A percentile compares a stretch with the other conserved stretches of the same genome.
phyloP scores from a whole-genome alignment of 768 basidiomycete genomes.

The Mycena venus region DNA sequence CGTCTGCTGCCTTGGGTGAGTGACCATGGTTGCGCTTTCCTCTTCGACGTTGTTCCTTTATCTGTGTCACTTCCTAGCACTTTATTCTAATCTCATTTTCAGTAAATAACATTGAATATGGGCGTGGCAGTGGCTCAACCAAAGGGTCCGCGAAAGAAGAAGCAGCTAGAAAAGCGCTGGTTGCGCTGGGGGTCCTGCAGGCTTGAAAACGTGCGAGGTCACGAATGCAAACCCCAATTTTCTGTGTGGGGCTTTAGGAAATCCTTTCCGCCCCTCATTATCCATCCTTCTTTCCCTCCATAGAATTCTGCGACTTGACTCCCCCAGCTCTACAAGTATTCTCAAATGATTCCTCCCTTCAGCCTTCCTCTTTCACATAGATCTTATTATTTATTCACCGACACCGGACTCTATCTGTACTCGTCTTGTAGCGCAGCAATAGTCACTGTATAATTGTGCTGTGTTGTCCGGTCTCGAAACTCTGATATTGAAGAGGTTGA shows the following conservation, averaged over 20 bases:
- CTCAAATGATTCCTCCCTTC: background rate
- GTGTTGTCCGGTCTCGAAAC: no score
- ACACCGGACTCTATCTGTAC: background rate
- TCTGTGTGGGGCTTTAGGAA: background rate
- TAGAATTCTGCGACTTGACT: background rate
- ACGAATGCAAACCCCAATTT: background rate
- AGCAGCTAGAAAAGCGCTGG: conserved; percentile 39
- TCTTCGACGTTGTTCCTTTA: background rate
- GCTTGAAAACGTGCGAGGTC: background rate
- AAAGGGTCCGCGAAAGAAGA: conserved; percentile 39
- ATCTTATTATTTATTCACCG: background rate
- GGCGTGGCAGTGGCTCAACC: conserved; percentile 33
- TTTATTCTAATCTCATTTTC: background rate
- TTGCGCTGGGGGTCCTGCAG: background rate
- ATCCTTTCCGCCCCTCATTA: background rate
- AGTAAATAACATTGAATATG: conserved; percentile 41
- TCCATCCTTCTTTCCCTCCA: background rate
- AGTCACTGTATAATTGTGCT: no score
- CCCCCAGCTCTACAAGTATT: background rate
- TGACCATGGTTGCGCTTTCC: background rate
- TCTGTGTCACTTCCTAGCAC: background rate
- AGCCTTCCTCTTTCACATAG: background rate
- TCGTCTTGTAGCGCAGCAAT: no score
- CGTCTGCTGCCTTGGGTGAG: conserved; percentile 44
- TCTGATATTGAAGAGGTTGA: no score